Base-by-base conservation (phyloP, 2,329 filamentous ascomycete species). In the Ascosphaera pollenicola region DNA sequence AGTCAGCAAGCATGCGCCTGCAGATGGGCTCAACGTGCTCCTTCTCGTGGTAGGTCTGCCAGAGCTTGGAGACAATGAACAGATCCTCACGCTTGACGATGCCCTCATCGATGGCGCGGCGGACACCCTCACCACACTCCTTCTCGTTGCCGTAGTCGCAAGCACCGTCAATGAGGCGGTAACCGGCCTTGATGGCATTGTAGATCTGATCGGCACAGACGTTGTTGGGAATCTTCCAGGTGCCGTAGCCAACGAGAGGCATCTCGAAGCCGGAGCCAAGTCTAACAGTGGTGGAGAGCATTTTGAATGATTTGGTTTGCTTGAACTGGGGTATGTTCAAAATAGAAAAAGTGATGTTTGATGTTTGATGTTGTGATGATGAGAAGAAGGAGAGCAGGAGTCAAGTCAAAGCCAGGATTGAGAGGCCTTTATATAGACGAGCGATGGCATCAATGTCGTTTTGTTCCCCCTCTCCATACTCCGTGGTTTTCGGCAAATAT, bases 1-100 rank as follows among this genome's bases (percentile, higher is more conserved):
- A 87, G 65, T 87, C 79, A 47, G 73, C 69, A 44, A 85, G 73
- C 62, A 85, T 79, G 54, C 75, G 76, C 58, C 72, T 72, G 59
- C 66, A 69, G 54, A 89, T 83, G 42, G 75, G 74, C 60, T 77
- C 73, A 45, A 87, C 80, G 49, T 70, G 69, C 48, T 87, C 75
- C 49, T 67, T 68, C 51, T 87, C 78, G 66, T 92, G 82, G 71
- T 84, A 92, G 47, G 75, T 76, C 65, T 87, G 84, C 83, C 84
- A 92, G 42, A 93, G 76, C 68, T 92, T 93, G 60, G 78, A 83
- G 46, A 85, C 79, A 54, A 93, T 75, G 71, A 92, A 92, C 55
- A 92, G 78, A 17, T 93, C 82, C 59, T 80, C 73, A 43, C 81
- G 77, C 65, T 76, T 83, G 49, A 85, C 79, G 42, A 87, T 58